These are phyloP conservation scores for Xylariomycetidae sp. DNA, from an alignment of 2,329 filamentous ascomycete species.

Conservation along the genomic window DNA sequence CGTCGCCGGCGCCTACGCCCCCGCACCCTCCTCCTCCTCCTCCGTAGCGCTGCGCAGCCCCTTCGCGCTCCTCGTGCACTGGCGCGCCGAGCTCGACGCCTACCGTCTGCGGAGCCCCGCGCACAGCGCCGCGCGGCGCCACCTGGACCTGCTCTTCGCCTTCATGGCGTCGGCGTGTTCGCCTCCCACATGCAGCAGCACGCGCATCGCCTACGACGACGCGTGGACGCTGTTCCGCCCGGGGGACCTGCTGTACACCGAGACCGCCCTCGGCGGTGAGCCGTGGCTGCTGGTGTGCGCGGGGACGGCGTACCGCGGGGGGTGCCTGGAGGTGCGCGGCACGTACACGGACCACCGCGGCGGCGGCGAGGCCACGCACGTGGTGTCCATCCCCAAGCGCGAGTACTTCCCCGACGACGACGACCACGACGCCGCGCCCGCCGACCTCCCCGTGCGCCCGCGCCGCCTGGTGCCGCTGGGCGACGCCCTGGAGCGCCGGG, in stretches of 20 bases:
- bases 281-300: slow-evolving; percentile 22
- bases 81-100: slow-evolving; percentile 22
- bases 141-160: slow-evolving; percentile 22
- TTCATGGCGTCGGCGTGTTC: slow-evolving; percentile 25
- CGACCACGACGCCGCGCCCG: slow-evolving; percentile 15
- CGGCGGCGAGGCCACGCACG: slow-evolving; percentile 9
- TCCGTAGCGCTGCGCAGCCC: slow-evolving; percentile 17
- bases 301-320: slow-evolving; percentile 20
- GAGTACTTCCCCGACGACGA: too few species aligned
- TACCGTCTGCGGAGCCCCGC: slow-evolving; percentile 12
- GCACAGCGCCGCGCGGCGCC: slow-evolving; percentile 7
- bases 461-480: slow-evolving; percentile 13
- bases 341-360: slow-evolving; percentile 22
- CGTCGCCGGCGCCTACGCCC: slow-evolving; percentile 16
- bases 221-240: slow-evolving; percentile 23
- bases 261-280: slow-evolving; percentile 16
- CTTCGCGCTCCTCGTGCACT: slow-evolving; percentile 22
- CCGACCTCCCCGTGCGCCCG: slow-evolving; percentile 18
- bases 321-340: slow-evolving; percentile 21
- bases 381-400: too few species aligned
- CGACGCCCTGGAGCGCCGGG: slow-evolving; percentile 14
- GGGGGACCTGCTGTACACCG: slow-evolving; percentile 20
- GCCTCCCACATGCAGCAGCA: neutral
- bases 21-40: slow-evolving; percentile 21
- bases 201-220: slow-evolving; percentile 19